Evolutionary conservation across 176 grass and related monocot species (phyloP).

Genomic region (Zea mays): Zm-B73-REFERENCE-NAM-5.0 NC_050100.1:192786501-192787000

Average conservation of each 20-base stretch:
- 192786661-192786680: too few relatives aligned
- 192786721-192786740: too few relatives aligned
- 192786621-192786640: too few relatives aligned
- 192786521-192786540: too few relatives aligned
- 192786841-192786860: neutral
- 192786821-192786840: neutral
- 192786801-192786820: slow-evolving; percentile 24
- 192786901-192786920: neutral
- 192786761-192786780: neutral
- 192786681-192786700: too few relatives aligned
- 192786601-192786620: too few relatives aligned
- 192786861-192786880: slow-evolving; percentile 13
- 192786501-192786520: too few relatives aligned
- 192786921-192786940: neutral
- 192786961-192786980: slow-evolving; percentile 31
- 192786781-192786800: neutral
- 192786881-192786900: slow-evolving; percentile 13
- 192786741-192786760: neutral
- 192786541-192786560: too few relatives aligned
- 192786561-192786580: too few relatives aligned
- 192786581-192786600: too few relatives aligned
- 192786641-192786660: too few relatives aligned
- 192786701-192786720: too few relatives aligned
- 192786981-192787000: neutral
- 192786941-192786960: slow-evolving; percentile 20